Base-by-base conservation (phyloP, 371 early-diverging fungal species). In the Catenaria anguillulae region DNA sequence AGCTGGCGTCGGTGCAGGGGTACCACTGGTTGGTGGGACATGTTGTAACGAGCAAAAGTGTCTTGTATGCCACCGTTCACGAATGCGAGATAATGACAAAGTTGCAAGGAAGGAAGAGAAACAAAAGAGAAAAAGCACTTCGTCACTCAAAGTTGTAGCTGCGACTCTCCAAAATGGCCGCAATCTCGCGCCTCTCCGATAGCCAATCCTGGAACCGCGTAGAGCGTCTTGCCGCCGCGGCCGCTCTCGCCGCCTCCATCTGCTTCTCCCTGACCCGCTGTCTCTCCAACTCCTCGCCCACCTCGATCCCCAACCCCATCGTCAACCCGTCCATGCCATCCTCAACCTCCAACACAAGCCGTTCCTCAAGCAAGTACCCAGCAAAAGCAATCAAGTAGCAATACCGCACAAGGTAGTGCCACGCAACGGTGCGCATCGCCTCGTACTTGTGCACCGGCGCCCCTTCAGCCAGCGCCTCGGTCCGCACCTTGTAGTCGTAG, bases 351-450 rank as follows among this genome's bases (percentile, higher is more conserved):
- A n/a, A n/a, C n/a, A n/a, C n/a, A n/a, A n/a, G n/a, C n/a, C n/a
- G n/a, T n/a, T n/a, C n/a, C n/a, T 85, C 85, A 62, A 86, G 66
- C 23, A 85, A 63, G 63, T 85, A 86, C 48, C 80, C 79, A n/a
- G 84, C 81, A 76, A 86, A 86, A 0, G 75, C 77, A 50, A 86
- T 81, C 56, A 86, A 68, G 64, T 79, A 86, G 60, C 84, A 83
- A 66, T 86, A 86, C 13, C 87, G 80, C 26, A 84, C 74, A 2
- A 86, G 73, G 60, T 85, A 81, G 63, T 84, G 84, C 33, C 75
- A 50, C 6, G 74, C 82, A 12, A 77, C 78, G 26, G 77, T 73
- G 17, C 68, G 65, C 48, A 76, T 63, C 4, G 65, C 65, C 24
- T 61, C 64, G 68, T 75, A 79, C 71, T 83, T 83, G 10, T 12